These are phyloP conservation scores for Clarireedia monteithiana DNA, from an alignment of 2,329 filamentous ascomycete species.

Conservation along the genomic window DNA sequence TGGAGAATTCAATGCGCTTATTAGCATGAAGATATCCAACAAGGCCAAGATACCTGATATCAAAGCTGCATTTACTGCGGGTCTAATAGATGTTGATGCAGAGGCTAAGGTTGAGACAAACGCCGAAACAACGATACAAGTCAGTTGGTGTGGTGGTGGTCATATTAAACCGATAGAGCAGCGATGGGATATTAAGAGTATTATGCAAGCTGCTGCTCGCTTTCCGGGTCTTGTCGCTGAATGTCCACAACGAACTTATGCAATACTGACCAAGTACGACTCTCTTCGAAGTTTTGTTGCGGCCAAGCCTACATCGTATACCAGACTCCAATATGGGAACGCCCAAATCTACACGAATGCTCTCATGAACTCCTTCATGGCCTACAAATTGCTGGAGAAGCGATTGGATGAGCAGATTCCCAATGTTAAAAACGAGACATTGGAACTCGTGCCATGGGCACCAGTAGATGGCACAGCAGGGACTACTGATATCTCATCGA, in stretches of 20 bases:
- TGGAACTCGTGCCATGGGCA: neutral
- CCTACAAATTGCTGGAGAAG: conserved; percentile 16
- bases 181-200: conserved; percentile 22
- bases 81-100: conserved; percentile 10
- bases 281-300: conserved; percentile 21
- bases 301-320: conserved; percentile 7
- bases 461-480: neutral
- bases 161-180: conserved; percentile 18
- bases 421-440: neutral
- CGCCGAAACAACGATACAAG: conserved; percentile 6
- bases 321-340: conserved; percentile 19
- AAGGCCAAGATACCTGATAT: conserved; percentile 18
- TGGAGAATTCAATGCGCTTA: conserved; percentile 26
- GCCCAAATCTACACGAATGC: conserved; percentile 18
- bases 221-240: conserved; percentile 24
- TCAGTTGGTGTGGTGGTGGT: conserved; percentile 25
- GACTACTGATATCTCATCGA: no score
- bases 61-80: conserved; percentile 17
- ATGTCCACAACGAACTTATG: conserved; percentile 22
- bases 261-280: conserved; percentile 26
- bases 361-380: conserved; percentile 24
- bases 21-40: conserved; percentile 22
- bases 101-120: conserved; percentile 4
- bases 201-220: conserved; percentile 19
- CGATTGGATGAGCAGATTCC: neutral